phyloP scores from a whole-genome alignment of 1,139 yeast species.

The Kodamaea ohmeri region DNA sequence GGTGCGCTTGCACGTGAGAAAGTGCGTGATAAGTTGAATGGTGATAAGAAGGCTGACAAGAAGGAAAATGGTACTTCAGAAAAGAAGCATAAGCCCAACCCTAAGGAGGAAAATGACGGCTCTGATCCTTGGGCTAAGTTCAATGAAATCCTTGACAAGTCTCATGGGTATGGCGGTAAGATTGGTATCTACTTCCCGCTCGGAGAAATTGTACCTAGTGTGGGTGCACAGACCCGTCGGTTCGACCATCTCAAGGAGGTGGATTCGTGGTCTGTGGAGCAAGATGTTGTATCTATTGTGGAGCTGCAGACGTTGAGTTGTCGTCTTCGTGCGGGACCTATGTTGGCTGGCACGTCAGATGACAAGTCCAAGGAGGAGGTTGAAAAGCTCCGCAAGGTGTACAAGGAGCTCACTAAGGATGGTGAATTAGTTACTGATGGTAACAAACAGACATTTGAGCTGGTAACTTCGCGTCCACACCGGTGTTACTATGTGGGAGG shows the following conservation, averaged over 20 bases:
- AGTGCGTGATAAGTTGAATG: slow-evolving; percentile 55
- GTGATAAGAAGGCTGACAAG: slow-evolving; percentile 52
- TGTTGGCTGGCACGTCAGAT: slow-evolving; percentile 31
- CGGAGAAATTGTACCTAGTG: slow-evolving; percentile 87
- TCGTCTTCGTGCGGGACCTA: slow-evolving; percentile 74
- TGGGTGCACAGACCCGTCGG: slow-evolving; percentile 55
- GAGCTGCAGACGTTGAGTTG: slow-evolving; percentile 88
- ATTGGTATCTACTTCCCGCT: slow-evolving; percentile 84
- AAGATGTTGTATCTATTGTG: slow-evolving; percentile 74
- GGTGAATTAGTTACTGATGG: slow-evolving; percentile 53
- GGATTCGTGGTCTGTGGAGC: slow-evolving; percentile 45
- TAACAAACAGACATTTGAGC: slow-evolving; percentile 38
- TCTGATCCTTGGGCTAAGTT: slow-evolving; percentile 60
- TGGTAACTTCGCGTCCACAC: slow-evolving; percentile 58
- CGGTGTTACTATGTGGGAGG: slow-evolving; percentile 86
- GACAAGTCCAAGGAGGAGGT: slow-evolving; percentile 3
- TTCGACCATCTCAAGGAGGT: slow-evolving; percentile 23
- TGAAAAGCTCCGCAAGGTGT: slow-evolving; percentile 18
- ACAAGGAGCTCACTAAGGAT: slow-evolving; percentile 24
- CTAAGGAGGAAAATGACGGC: slow-evolving; percentile 58
- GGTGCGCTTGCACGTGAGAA: slow-evolving; percentile 86
- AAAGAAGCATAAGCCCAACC: too few relatives aligned
- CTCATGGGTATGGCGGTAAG: slow-evolving; percentile 38
- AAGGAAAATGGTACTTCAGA: slow-evolving; percentile 59
- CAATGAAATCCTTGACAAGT: slow-evolving; percentile 49